These are phyloP conservation scores for Colletotrichum agaves DNA, from an alignment of 2,329 filamentous ascomycete genomes.

Conservation along the genomic window DNA sequence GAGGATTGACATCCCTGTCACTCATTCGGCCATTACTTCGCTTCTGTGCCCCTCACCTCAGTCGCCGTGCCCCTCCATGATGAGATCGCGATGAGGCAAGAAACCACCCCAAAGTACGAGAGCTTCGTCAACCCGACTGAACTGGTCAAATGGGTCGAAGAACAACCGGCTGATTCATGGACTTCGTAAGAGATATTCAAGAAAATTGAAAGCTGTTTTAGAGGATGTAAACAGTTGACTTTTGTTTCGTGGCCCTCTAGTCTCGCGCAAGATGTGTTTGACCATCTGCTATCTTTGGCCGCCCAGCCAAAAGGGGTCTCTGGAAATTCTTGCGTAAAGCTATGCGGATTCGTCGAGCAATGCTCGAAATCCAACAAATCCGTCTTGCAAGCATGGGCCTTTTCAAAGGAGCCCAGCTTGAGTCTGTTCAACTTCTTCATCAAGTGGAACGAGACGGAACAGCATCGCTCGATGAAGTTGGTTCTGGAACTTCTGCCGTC, in stretches of 20 bases:
- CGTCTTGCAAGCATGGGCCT: slow-evolving; percentile 60
- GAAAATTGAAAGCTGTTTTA: not conserved
- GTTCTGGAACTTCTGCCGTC: slow-evolving; percentile 68
- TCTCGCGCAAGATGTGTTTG: slow-evolving; percentile 56
- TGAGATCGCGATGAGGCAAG: slow-evolving; percentile 36
- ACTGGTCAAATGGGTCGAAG: slow-evolving; percentile 56
- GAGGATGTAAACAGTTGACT: not conserved
- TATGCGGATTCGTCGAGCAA: slow-evolving; percentile 72
- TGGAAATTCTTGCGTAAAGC: slow-evolving; percentile 67
- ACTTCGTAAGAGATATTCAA: slow-evolving; percentile 46
- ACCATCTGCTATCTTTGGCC: slow-evolving; percentile 59
- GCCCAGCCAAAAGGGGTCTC: slow-evolving; percentile 65
- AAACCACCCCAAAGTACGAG: slow-evolving; percentile 35
- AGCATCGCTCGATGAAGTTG: slow-evolving; percentile 71
- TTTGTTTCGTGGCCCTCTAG: slow-evolving; percentile 35
- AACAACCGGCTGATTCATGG: slow-evolving; percentile 48
- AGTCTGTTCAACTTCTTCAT: slow-evolving; percentile 71
- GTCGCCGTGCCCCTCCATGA: slow-evolving; percentile 29
- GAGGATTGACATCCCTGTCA: slow-evolving; percentile 9
- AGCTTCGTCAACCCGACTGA: slow-evolving; percentile 49
- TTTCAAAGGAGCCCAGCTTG: slow-evolving; percentile 58
- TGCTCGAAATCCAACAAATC: slow-evolving; percentile 61
- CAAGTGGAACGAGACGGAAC: slow-evolving; percentile 74
- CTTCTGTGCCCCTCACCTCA: slow-evolving; percentile 31
- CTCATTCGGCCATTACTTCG: slow-evolving; percentile 12